phyloP scores from a whole-genome alignment of 2,329 filamentous ascomycete genomes.

The Calonectria honghensis region DNA sequence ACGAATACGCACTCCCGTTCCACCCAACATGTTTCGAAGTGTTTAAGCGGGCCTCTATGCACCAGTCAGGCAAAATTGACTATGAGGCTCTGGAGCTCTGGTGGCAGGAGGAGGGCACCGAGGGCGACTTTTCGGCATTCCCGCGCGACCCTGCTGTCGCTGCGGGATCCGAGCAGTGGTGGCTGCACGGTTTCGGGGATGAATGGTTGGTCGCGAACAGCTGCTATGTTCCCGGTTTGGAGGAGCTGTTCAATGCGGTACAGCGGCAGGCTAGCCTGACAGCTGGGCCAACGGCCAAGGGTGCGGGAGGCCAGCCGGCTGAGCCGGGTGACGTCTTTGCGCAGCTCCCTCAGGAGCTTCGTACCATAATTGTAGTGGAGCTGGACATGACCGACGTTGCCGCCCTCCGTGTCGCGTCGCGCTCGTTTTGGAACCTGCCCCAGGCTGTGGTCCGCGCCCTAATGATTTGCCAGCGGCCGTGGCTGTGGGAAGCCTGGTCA shows the following conservation, averaged over 20 bases:
- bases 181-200: slow-evolving; percentile 35
- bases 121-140: slow-evolving; percentile 33
- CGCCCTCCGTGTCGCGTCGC: slow-evolving; percentile 40
- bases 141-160: slow-evolving; percentile 38
- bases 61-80: slow-evolving; percentile 44
- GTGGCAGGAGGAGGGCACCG: slow-evolving; percentile 32
- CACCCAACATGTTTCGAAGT: slow-evolving; percentile 57
- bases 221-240: slow-evolving; percentile 44
- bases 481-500: slow-evolving; percentile 48
- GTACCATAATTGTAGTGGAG: slow-evolving; percentile 32
- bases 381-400: slow-evolving; percentile 41
- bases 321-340: slow-evolving; percentile 29
- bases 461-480: slow-evolving; percentile 41
- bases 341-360: slow-evolving; percentile 41
- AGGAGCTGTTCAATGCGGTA: slow-evolving; percentile 26
- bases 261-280: background rate
- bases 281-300: background rate
- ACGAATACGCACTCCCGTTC: slow-evolving; percentile 51
- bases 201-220: slow-evolving; percentile 50
- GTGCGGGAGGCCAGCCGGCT: background rate
- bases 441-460: slow-evolving; percentile 27
- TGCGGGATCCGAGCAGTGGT: slow-evolving; percentile 28
- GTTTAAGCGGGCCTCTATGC: slow-evolving; percentile 52
- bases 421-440: slow-evolving; percentile 42
- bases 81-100: slow-evolving; percentile 34